Conservation (phyloP, 140 eudicot genomes). For the Cichorium intybus region DNA sequence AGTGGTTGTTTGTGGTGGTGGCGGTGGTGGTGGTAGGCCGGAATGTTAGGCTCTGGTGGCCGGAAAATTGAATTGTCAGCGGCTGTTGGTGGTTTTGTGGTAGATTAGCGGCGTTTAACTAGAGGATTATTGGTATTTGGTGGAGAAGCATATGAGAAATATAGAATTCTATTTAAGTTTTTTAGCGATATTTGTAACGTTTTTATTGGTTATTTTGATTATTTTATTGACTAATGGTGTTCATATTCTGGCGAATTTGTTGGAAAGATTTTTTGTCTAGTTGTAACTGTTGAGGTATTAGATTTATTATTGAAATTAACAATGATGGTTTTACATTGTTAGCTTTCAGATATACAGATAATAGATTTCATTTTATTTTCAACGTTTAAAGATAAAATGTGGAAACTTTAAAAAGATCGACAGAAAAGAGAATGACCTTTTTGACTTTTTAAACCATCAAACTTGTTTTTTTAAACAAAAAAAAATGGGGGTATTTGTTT, state of each 20-base stretch:
- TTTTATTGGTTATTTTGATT: background rate
- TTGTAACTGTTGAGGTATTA: background rate
- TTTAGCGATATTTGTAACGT: background rate
- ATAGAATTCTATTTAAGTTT: slow-evolving; percentile 16
- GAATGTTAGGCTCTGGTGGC: background rate
- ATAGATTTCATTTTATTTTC: background rate
- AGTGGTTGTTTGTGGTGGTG: background rate
- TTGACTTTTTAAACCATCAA: no score
- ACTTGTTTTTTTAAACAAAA: no score
- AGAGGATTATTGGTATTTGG: slow-evolving; percentile 9
- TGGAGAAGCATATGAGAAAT: slow-evolving; percentile 15
- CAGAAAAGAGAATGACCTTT: no score
- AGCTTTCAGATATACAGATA: background rate
- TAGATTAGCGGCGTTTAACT: slow-evolving; percentile 25
- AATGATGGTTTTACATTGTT: background rate
- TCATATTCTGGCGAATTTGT: background rate
- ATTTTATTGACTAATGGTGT: background rate
- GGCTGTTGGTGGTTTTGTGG: slow-evolving; percentile 15
- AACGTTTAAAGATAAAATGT: no score
- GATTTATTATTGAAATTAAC: background rate
- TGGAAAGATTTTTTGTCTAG: background rate
- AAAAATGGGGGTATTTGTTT: no score
- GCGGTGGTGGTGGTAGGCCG: slow-evolving; percentile 3
- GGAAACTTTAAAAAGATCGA: no score
- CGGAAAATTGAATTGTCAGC: background rate